Percentiles rank a stretch among this genome's conserved stretches.
phyloP scores from a whole-genome alignment of 2,329 filamentous ascomycete genomes.

The Diaporthe sp. region DNA sequence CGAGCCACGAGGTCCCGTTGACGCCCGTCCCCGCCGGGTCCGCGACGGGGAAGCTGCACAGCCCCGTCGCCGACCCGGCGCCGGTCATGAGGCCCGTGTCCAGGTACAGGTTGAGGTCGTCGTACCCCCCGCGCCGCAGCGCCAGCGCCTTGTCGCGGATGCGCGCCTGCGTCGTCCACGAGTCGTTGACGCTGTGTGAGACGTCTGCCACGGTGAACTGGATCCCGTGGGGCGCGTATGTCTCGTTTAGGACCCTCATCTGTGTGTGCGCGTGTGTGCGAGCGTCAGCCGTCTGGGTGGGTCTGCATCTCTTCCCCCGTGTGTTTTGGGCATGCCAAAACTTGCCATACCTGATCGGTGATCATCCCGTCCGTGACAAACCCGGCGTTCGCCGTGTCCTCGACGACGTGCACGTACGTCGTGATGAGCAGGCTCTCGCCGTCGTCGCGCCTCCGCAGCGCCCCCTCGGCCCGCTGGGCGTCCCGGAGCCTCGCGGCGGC shows the following conservation, averaged over 20 bases:
- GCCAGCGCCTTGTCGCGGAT: conserved; percentile 12
- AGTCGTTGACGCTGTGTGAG: conserved; percentile 14
- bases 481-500: conserved; percentile 1
- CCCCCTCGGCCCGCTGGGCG: conserved; percentile 8
- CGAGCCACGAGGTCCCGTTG: conserved; percentile 19
- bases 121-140: conserved; percentile 6
- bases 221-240: conserved; percentile 2
- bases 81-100: conserved; percentile 20
- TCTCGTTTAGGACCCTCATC: conserved; percentile 3
- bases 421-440: conserved; percentile 12
- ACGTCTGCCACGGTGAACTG: neutral
- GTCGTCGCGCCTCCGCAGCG: neutral
- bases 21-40: neutral
- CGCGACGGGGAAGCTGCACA: conserved; percentile 1
- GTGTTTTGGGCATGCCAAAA: neutral
- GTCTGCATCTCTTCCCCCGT: neutral
- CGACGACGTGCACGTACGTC: conserved; percentile 22
- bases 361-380: conserved; percentile 9
- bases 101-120: conserved; percentile 8
- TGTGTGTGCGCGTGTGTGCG: neutral
- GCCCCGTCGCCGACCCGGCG: conserved; percentile 9
- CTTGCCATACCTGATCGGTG: neutral
- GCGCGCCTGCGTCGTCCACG: conserved; percentile 1
- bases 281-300: neutral
- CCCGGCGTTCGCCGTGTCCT: conserved; percentile 2